A percentile compares a stretch with the other conserved stretches of the same genome.
Evolutionary conservation across 805 yeast genomes (phyloP).

Genomic region (Aciculoconidium aculeatum): DNA sequence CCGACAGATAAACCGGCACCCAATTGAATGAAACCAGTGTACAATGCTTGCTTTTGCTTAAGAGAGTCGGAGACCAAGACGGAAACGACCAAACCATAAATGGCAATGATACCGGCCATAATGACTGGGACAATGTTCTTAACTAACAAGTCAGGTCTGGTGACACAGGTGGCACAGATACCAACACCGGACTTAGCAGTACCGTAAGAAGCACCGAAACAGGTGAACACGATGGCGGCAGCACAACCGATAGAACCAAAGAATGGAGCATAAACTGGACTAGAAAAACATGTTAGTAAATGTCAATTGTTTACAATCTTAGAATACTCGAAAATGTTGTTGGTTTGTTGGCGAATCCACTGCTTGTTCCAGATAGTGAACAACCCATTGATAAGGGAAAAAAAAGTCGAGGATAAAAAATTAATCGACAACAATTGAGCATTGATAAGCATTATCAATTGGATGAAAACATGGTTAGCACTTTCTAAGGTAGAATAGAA

Average conservation of each 20-base stretch:
- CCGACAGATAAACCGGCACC: conserved; percentile 99
- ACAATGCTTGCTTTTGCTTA: conserved; percentile 85
- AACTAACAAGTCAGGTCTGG: conserved; percentile 94
- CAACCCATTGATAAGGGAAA: too few species aligned
- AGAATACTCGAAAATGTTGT: too few species aligned
- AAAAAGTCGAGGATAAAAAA: too few species aligned
- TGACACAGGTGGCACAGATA: conserved; percentile 95
- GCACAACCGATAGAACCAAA: conserved; percentile 99
- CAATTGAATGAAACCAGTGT: conserved; percentile 95
- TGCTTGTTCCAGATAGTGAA: too few species aligned
- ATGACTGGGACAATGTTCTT: conserved; percentile 94
- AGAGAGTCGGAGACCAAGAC: conserved; percentile 89
- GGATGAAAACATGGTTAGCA: too few species aligned
- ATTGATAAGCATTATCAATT: too few species aligned
- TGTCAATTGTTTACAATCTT: too few species aligned
- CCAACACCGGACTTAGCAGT: conserved; percentile 99
- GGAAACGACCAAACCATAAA: conserved; percentile 94
- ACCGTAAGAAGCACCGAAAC: conserved; percentile 98
- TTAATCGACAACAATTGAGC: too few species aligned
- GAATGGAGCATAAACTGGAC: conserved; percentile 59
- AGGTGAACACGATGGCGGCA: conserved; percentile 96
- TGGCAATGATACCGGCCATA: conserved; percentile 99
- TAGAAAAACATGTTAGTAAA: conserved; percentile 20
- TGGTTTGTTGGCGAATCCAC: too few species aligned
- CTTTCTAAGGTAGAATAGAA: too few species aligned